Evolutionary conservation across 192 early-diverging fungal species (phyloP).

Genomic region (Backusella circina): DNA sequence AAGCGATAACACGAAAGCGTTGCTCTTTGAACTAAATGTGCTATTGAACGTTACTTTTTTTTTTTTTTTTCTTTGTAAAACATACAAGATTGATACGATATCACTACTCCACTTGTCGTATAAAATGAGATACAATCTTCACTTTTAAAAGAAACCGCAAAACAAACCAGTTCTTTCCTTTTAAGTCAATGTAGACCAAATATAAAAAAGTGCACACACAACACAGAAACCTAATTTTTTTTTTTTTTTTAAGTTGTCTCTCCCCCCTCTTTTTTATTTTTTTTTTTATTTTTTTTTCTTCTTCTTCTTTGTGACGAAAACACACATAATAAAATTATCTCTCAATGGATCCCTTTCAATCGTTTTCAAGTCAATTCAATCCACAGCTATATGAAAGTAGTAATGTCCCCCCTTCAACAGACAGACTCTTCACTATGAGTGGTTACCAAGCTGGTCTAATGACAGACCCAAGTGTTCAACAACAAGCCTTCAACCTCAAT

Average conservation of each 20-base stretch:
- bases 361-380: conserved; percentile 13
- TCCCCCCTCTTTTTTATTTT: background rate
- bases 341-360: conserved; percentile 16
- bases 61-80: too few species aligned
- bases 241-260: too few species aligned
- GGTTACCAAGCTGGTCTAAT: conserved; percentile 26
- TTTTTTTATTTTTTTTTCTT: background rate
- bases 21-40: too few species aligned
- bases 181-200: background rate
- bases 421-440: conserved; percentile 16
- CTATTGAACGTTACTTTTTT: too few species aligned
- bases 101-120: too few species aligned
- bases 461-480: background rate
- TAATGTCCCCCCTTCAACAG: conserved; percentile 24
- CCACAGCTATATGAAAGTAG: conserved; percentile 20
- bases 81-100: too few species aligned
- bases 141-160: background rate
- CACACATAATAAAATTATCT: background rate
- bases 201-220: background rate
- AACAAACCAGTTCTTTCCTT: background rate
- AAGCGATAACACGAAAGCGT: too few species aligned
- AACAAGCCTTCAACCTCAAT: background rate
- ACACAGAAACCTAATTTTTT: background rate
- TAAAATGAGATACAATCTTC: too few species aligned
- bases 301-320: background rate